Evolutionary conservation across 129 eudicot species (phyloP), one percentile per base, ranked within the genome.

Genomic region (Artemisia argyi): DNA sequence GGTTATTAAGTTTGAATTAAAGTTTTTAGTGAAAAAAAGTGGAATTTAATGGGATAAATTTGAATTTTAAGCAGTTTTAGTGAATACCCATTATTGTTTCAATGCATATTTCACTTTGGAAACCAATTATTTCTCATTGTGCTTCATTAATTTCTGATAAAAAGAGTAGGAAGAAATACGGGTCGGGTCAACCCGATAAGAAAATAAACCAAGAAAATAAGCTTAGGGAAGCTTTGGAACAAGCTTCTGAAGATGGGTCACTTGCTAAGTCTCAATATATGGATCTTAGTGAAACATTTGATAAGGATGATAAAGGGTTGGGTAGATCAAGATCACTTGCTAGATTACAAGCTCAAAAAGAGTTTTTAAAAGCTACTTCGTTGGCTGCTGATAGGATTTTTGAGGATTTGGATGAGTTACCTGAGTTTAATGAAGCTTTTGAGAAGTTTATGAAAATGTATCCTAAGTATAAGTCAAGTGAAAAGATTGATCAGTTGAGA

Each of bases 281-380:
- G 69, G 84, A 80, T 63, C 20, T 76, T 7, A 69, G 77, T 10
- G 84, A 80, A 46, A 30, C 80, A 10, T 13, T 79, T 46, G 83
- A 69, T 47, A 75, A 26, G 63, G 83, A 74, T 55, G 73, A 55
- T 14, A 80, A 75, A 51, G 69, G 78, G 28, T 70, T 80, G 56
- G 84, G 84, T 3, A 69, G 84, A 80, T 80, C 84, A 71, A 75
- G 84, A 70, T 80, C 84, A 48, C 80, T 80, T 51, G 84, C 84
- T 19, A 75, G 84, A 28, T 73, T 80, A 64, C 80, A 80, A 47
- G 84, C 84, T 14, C 84, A 80, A 65, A 76, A 75, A 18, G 81
- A 80, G 50, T 80, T 75, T 32, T 28, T 80, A 11, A 80, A 76
- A 64, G 84, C 84, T 64, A 80, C 84, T 64, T 75, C 84, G 22